phyloP scores from a whole-genome alignment of 441 rosid genomes.

The Corymbia calophylla region DNA sequence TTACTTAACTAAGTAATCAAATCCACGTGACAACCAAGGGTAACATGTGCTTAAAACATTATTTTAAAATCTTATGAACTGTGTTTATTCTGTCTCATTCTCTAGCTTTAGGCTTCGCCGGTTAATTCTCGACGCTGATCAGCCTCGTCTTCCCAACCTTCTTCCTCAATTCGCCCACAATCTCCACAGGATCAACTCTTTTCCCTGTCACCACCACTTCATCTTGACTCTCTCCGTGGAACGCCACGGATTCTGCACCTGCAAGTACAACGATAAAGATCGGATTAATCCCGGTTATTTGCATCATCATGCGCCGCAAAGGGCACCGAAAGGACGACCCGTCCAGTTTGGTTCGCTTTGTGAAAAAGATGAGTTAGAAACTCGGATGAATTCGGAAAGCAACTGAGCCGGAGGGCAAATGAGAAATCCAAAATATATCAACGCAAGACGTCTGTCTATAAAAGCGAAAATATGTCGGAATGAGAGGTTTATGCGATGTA shows the following conservation, averaged over 20 bases:
- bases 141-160: slow-evolving; percentile 26
- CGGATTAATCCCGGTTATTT: not conserved
- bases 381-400: not conserved
- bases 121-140: not conserved
- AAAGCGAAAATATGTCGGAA: not conserved
- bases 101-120: not conserved
- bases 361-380: not conserved
- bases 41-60: not conserved
- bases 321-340: not conserved
- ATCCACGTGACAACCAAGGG: not conserved
- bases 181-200: slow-evolving; percentile 22
- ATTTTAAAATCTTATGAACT: not conserved
- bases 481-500: not conserved
- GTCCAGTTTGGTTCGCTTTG: not conserved
- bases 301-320: not conserved
- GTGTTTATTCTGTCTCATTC: not conserved
- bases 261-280: not conserved
- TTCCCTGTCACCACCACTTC: slow-evolving; percentile 41
- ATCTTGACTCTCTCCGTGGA: slow-evolving; percentile 38
- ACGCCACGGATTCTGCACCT: slow-evolving; percentile 34
- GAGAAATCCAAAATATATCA: not conserved
- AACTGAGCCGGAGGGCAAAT: not conserved
- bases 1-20: not conserved
- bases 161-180: slow-evolving; percentile 32
- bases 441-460: not conserved